Base-by-base conservation (phyloP, 2,329 filamentous ascomycete species). In the Cladophialophora immunda region DNA sequence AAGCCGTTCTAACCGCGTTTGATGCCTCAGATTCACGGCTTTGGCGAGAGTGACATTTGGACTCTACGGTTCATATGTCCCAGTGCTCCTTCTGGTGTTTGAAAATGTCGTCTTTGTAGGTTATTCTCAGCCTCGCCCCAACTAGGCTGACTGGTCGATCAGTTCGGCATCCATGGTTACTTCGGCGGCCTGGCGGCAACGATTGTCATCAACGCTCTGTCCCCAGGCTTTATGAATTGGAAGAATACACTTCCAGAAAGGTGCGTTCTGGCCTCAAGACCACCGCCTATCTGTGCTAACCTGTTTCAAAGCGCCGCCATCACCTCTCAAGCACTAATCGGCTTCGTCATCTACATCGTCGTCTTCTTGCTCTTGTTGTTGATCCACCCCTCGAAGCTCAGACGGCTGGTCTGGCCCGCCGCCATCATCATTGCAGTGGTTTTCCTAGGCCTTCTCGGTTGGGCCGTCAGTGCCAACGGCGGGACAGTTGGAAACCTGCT, bases 1-100 rank as follows among this genome's bases (percentile, higher is more conserved):
- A 17, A 22, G 29, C 1, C n/a, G 19, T 30, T 32, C 27, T 59
- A 22, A 45, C 57, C 8, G 22, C 30, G 11, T 9, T 27, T 38
- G 55, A 25, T 47, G n/a, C 36, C 29, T 11, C 11, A 63, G 53
- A 45, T 59, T 11, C 17, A 63, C 61, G 13, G 50, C 50, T 8
- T 19, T 63, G 61, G 61, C 61, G 29, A 38, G 61, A 27, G 61
- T 63, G n/a, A 45, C 61, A 27, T 63, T 63, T 25, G 61, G 61
- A 22, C 61, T 63, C n/a, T 52, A 52, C 17, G 61, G 61, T 19
- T 53, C 50, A 34, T 63, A 52, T 13, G 15, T 63, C 13, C 61
- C 61, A 6, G n/a, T 63, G 52, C 50, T 63, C 19, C 50, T 63
- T n/a, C 53, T 53, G 61, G 38, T 63, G 17, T 19, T 63, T 3